Percentiles rank a stretch among this genome's conserved stretches.
These are phyloP conservation scores for Acanthamoeba healyi DNA, from an alignment of 208 protist species.

Conservation along the genomic window DNA sequence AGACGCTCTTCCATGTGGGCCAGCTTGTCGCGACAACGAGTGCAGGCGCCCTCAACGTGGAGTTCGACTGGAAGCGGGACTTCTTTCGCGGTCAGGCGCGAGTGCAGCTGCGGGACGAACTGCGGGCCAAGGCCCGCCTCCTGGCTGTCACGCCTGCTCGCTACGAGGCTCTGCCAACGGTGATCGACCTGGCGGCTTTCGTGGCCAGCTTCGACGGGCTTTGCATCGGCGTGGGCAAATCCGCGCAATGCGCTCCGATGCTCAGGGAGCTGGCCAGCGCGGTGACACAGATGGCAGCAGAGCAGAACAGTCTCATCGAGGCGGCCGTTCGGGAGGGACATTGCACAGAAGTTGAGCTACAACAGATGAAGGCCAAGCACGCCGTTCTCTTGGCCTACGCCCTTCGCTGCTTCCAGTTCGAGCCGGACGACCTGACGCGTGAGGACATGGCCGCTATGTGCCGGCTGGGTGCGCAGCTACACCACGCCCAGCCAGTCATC, in stretches of 20 bases:
- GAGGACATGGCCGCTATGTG: background rate
- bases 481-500: background rate
- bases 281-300: background rate
- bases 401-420: background rate
- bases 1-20: conserved; percentile 19
- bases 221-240: background rate
- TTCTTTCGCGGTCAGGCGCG: background rate
- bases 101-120: background rate
- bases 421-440: background rate
- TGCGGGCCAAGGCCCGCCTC: background rate
- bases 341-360: background rate
- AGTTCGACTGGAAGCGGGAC: background rate
- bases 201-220: background rate
- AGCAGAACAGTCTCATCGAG: background rate
- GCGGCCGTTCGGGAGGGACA: background rate
- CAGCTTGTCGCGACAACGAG: background rate
- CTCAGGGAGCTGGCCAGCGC: background rate
- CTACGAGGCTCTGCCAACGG: background rate
- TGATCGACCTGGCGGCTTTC: background rate
- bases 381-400: background rate
- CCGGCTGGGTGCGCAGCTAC: background rate
- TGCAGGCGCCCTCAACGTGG: background rate
- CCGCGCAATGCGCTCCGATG: background rate
- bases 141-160: background rate
- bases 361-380: background rate